Evolutionary conservation across 345 rosid genomes (phyloP).

Genomic region (Rhodamnia rubescens): DNA sequence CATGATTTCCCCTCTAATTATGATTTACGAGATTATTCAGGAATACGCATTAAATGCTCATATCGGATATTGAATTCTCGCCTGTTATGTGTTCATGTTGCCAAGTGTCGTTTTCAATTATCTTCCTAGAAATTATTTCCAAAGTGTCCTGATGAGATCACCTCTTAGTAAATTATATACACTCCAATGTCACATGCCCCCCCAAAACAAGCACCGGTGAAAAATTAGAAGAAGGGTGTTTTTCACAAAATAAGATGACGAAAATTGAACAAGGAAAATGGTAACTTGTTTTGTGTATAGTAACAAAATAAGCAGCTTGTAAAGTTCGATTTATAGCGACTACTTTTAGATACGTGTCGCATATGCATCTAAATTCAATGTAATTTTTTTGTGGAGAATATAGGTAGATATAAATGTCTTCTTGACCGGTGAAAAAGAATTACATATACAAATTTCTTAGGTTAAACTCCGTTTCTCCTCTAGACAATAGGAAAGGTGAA

Average conservation of each 20-base stretch:
- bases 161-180: not conserved
- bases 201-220: not conserved
- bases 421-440: not conserved
- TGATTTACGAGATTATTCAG: not conserved
- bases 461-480: not conserved
- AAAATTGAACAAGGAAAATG: not conserved
- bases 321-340: not conserved
- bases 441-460: not conserved
- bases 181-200: rapidly evolving
- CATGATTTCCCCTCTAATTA: not conserved
- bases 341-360: too few relatives aligned
- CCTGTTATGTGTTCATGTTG: not conserved
- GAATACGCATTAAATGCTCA: not conserved
- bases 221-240: not conserved
- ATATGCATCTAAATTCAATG: not conserved
- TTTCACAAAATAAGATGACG: not conserved
- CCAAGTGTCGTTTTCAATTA: not conserved
- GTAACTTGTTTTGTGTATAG: rapidly evolving
- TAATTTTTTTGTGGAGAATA: not conserved
- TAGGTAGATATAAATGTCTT: not conserved
- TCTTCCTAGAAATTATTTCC: not conserved
- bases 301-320: not conserved
- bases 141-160: not conserved
- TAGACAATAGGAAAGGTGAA: not conserved
- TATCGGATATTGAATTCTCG: not conserved